phyloP scores from a whole-genome alignment of 164 flowering plant species.

The Vitis amurensis region DNA sequence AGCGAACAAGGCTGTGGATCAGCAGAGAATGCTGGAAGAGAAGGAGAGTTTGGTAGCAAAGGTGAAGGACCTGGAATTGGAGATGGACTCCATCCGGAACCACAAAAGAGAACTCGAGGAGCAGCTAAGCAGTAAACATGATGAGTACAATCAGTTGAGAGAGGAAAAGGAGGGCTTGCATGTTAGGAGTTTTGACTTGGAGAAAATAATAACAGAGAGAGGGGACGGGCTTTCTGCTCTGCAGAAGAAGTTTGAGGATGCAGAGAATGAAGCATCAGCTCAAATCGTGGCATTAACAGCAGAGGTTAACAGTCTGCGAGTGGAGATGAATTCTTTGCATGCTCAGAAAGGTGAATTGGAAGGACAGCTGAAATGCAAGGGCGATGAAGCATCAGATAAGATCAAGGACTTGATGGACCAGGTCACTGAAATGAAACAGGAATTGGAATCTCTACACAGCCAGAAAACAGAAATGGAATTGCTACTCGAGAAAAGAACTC shows the following conservation, averaged over 20 bases:
- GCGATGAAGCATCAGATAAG: constrained; percentile 31
- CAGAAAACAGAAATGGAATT: constrained; percentile 36
- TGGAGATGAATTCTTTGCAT: constrained; percentile 19
- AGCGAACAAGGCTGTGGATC: constrained; percentile 18
- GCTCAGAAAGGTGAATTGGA: constrained; percentile 40
- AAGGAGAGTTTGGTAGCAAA: constrained; percentile 18
- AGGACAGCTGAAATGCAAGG: constrained; percentile 20
- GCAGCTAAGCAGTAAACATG: constrained; percentile 19
- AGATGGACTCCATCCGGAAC: constrained; percentile 24
- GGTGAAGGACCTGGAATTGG: constrained; percentile 23
- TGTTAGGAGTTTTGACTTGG: constrained; percentile 29
- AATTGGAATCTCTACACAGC: constrained; percentile 24
- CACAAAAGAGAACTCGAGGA: constrained; percentile 37
- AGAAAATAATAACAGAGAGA: constrained; percentile 30
- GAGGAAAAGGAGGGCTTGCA: constrained; percentile 37
- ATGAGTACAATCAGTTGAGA: constrained; percentile 29
- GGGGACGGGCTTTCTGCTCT: constrained; percentile 32
- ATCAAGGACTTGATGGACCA: constrained; percentile 26
- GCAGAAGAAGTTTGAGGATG: constrained; percentile 25
- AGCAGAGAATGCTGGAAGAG: constrained; percentile 27
- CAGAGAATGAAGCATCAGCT: constrained; percentile 30
- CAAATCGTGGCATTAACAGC: constrained; percentile 28
- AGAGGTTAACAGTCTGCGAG: constrained; percentile 22
- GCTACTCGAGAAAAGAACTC: constrained; percentile 31
- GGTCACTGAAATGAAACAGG: constrained; percentile 25